Conservation (phyloP, 257 asterid species). For the Apocynum venetum region DNA sequence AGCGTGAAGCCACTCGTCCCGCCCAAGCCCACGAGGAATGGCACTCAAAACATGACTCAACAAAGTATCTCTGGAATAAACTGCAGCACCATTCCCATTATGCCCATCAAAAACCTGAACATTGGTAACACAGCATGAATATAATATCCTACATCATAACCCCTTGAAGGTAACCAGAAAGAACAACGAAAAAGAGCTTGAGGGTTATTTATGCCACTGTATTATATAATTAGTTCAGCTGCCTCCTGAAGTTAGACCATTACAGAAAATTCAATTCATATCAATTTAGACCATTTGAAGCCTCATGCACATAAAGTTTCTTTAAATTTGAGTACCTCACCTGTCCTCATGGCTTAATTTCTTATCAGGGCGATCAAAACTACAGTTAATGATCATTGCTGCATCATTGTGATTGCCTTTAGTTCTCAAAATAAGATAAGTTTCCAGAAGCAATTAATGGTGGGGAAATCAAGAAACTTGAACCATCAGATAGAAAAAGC, state of each 20-base stretch:
- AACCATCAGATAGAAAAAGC: background rate
- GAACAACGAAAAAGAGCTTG: too few relatives aligned
- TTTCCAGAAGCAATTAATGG: background rate
- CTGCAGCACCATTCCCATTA: slow-evolving; percentile 75
- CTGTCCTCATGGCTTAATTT: background rate
- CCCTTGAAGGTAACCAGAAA: background rate
- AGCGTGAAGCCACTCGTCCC: slow-evolving; percentile 88
- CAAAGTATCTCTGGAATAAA: slow-evolving; percentile 59
- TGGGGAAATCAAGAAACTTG: background rate
- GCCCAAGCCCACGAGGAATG: slow-evolving; percentile 59
- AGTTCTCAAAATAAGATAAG: background rate
- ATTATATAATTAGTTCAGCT: background rate
- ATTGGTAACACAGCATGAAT: background rate
- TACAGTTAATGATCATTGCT: background rate
- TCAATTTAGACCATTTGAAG: background rate
- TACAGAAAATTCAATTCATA: background rate
- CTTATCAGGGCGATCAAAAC: background rate
- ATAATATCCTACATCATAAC: background rate
- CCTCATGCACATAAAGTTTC: background rate
- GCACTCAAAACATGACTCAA: slow-evolving; percentile 55
- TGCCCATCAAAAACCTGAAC: slow-evolving; percentile 80
- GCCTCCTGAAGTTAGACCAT: background rate
- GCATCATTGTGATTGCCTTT: background rate
- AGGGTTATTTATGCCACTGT: background rate
- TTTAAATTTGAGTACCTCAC: background rate